phyloP scores from a whole-genome alignment of 768 basidiomycete genomes.

The Amanita muscaria region DNA sequence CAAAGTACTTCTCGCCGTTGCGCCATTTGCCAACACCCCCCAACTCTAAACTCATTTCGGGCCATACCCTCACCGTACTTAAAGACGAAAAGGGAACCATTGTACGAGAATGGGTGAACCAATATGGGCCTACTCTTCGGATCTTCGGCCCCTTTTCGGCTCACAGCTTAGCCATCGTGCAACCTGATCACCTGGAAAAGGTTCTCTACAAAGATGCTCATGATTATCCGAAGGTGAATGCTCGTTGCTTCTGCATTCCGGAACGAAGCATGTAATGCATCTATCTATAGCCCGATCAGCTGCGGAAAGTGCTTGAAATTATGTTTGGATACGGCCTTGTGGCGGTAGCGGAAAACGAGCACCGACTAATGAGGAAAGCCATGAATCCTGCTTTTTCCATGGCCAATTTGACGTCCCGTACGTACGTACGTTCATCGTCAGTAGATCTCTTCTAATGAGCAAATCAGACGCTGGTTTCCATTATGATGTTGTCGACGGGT shows the following conservation, averaged over 20 bases:
- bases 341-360: constrained; percentile 40
- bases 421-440: constrained; percentile 11
- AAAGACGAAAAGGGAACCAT: constrained; percentile 32
- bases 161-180: constrained; percentile 36
- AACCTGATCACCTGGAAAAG: constrained; percentile 35
- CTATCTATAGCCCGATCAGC: constrained; percentile 30
- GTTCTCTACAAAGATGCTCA: constrained; percentile 37
- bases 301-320: constrained; percentile 33
- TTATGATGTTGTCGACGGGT: constrained; percentile 33
- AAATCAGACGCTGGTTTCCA: constrained; percentile 32
- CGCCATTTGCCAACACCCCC: constrained; percentile 30
- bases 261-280: no score
- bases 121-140: constrained; percentile 37
- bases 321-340: constrained; percentile 38
- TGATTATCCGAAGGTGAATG: constrained; percentile 33
- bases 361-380: constrained; percentile 39
- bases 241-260: not conserved
- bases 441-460: not conserved
- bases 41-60: constrained; percentile 22
- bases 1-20: constrained; percentile 27
- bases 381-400: constrained; percentile 48
- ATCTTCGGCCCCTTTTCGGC: constrained; percentile 36
- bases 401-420: constrained; percentile 31
- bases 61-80: constrained; percentile 32
- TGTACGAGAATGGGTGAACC: constrained; percentile 38